Conservation (phyloP, 768 basidiomycete genomes). For the Podaxis carcinomalis region DNA sequence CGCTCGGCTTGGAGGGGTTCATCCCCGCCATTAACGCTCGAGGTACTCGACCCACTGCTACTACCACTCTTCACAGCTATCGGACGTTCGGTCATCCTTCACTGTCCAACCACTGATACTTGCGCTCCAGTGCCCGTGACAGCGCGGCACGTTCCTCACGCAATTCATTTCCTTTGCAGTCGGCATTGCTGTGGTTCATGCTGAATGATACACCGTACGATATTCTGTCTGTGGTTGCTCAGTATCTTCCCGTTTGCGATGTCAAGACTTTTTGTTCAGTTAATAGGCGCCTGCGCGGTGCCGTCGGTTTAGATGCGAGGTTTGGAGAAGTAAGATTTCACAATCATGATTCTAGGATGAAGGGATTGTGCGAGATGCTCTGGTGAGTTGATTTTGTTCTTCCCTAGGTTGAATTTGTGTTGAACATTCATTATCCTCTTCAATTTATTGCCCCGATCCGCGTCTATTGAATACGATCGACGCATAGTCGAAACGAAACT, state of each 20-base stretch:
- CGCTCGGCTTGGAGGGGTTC: constrained; percentile 9
- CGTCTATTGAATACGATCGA: not conserved
- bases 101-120: not conserved
- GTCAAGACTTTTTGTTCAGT: constrained; percentile 17
- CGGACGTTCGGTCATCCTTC: not conserved
- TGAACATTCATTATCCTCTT: not conserved
- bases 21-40: constrained; percentile 3
- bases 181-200: not conserved
- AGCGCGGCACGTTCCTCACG: not conserved
- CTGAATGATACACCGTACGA: constrained; percentile 15
- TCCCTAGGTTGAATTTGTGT: not conserved
- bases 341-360: constrained; percentile 17
- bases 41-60: not conserved
- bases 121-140: not conserved
- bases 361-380: constrained; percentile 20
- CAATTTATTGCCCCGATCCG: not conserved
- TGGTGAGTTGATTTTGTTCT: constrained; percentile 14
- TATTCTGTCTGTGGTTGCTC: constrained; percentile 19
- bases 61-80: not conserved
- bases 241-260: constrained; percentile 16
- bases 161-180: not conserved
- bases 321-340: constrained; percentile 19
- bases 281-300: constrained; percentile 17
- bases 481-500: not conserved
- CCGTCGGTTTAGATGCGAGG: constrained; percentile 17